Evolutionary conservation across 164 flowering plant genomes (phyloP), one percentile per base, ranked within the genome.

Genomic region (Pachysandra terminalis): DNA sequence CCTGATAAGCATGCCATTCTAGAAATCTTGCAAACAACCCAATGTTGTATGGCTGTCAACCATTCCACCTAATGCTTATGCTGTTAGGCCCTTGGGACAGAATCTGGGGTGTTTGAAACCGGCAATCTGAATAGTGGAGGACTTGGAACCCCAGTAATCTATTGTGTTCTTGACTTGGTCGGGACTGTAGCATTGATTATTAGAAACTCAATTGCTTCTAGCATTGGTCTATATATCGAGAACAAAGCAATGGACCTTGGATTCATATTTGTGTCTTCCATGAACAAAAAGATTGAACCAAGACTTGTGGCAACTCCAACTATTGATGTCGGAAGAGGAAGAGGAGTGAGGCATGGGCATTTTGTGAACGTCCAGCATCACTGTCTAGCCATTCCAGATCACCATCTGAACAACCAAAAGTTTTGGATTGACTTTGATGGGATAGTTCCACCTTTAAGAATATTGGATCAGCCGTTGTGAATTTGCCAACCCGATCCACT

Each of bases 231-330:
- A 14, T 68, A 68, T 63, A 52, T 64, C 32, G 78, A 73, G 35
- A 78, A 70, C 65, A 84, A 72, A 71, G 65, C 85, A 56, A 59
- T 79, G 3, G 94, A 89, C 69, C 64, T 90, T 61, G 88, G 87
- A 51, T 90, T 96, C 16, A 87, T 94, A 62, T 90, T 90, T 70
- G 70, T 75, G 57, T 76, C 90, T 59, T 71, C 75, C 77, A 88
- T 83, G 78, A 88, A 55, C 51, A 96, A 86, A 51, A 84, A 77
- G 19, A 26, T 76, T 41, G 87, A 89, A 37, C 86, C 75, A 3
- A 89, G 84, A 75, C 86, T 95, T 72, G 97, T 97, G 61, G 97
- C 98, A 3, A 97, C 98, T 0, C 98, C 98, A 0, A 59, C 75
- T 41, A 84, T 83, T 70, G 87, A 92, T 19, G 88, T 86, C 13